Evolutionary conservation across 2,329 filamentous ascomycete genomes (phyloP).

Genomic region (Sclerotinia subarctica): DNA sequence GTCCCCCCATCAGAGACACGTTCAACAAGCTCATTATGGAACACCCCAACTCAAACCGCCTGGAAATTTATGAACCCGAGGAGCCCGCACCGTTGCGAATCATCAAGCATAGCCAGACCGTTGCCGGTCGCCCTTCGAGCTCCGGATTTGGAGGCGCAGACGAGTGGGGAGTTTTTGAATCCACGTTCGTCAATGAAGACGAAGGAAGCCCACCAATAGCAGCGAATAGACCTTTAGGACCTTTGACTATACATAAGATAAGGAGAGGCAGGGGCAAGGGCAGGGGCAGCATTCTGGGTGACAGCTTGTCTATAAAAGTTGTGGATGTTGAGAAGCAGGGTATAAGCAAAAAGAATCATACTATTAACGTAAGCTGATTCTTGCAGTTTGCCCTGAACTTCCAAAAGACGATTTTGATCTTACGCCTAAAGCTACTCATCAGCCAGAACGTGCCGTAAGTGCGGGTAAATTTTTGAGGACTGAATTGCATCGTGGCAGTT

Average conservation of each 20-base stretch:
- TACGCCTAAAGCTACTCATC: conserved; percentile 33
- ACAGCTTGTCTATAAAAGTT: conserved; percentile 24
- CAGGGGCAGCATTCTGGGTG: conserved; percentile 28
- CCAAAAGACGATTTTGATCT: not conserved
- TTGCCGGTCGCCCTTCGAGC: conserved; percentile 31
- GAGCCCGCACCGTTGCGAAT: conserved; percentile 50
- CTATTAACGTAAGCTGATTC: not conserved
- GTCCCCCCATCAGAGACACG: conserved; percentile 25
- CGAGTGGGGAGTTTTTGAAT: conserved; percentile 28
- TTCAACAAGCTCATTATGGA: conserved; percentile 38
- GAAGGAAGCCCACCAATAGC: conserved; percentile 34
- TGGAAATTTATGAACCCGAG: conserved; percentile 40
- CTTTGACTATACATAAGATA: conserved; percentile 34
- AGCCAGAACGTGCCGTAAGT: conserved; percentile 29
- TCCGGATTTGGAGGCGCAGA: conserved; percentile 25
- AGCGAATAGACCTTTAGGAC: conserved; percentile 33
- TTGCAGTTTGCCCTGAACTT: not conserved
- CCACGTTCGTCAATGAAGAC: conserved; percentile 27
- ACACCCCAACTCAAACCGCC: conserved; percentile 35
- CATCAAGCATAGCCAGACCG: conserved; percentile 43
- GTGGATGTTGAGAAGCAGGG: conserved; percentile 6
- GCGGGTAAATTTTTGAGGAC: conserved; percentile 33
- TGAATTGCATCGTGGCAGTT: conserved; percentile 27
- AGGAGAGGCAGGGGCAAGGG: conserved; percentile 30
- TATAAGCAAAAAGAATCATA: too few species aligned